Conservation (phyloP, 805 yeast species). For the Saturnispora zaruensis region DNA sequence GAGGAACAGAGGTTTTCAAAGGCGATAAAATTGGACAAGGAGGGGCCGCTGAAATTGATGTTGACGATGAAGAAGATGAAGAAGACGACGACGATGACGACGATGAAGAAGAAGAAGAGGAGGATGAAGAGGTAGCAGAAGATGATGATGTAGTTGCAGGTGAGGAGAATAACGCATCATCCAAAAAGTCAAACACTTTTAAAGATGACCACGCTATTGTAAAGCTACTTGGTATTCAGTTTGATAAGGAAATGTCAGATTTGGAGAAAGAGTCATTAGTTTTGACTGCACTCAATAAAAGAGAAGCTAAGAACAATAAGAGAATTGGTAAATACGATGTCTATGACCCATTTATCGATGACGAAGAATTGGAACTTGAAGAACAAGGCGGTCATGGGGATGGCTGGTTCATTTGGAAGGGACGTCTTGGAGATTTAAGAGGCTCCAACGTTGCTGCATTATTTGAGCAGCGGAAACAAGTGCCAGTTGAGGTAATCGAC, state of each 20-base stretch:
- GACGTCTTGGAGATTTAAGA: slow-evolving; percentile 65
- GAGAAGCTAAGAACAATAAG: slow-evolving; percentile 46
- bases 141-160: slow-evolving; percentile 39
- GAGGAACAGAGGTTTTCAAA: slow-evolving; percentile 52
- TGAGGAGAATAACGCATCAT: slow-evolving; percentile 17
- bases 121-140: slow-evolving; percentile 16
- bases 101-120: slow-evolving; percentile 21
- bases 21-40: slow-evolving; percentile 17
- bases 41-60: slow-evolving; percentile 38
- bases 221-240: slow-evolving; percentile 22
- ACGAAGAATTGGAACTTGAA: slow-evolving; percentile 84
- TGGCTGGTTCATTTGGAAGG: slow-evolving; percentile 93
- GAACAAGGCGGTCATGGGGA: slow-evolving; percentile 91
- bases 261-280: slow-evolving; percentile 28
- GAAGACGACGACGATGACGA: slow-evolving; percentile 21
- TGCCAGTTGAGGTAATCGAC: background rate
- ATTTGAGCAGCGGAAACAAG: background rate
- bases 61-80: slow-evolving; percentile 29
- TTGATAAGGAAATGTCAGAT: slow-evolving; percentile 27
- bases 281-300: slow-evolving; percentile 26
- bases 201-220: slow-evolving; percentile 28
- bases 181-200: background rate
- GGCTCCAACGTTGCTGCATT: background rate
- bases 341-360: slow-evolving; percentile 95
- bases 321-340: slow-evolving; percentile 86